Evolutionary conservation across 2,329 filamentous ascomycete genomes (phyloP), one percentile per base, ranked within the genome.

Genomic region (Colletotrichum magnum): DNA sequence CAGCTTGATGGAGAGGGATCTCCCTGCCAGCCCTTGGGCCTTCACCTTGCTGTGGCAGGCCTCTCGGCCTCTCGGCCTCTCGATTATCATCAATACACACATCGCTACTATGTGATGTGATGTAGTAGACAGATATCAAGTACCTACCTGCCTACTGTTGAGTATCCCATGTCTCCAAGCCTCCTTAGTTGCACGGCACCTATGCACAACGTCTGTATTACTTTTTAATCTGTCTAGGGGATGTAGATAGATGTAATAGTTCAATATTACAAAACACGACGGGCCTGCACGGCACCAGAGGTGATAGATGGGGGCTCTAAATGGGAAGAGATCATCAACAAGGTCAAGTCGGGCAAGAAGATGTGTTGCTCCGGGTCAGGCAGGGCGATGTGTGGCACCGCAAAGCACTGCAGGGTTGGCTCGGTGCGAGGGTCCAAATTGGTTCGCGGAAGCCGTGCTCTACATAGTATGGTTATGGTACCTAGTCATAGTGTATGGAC

Each of bases 1-100:
- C 53, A 48, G 53, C 58, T 64, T 53, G 53, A 58, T 28, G 16
- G 52, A 51, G 36, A 45, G 36, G 45, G 47, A 58, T 56, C 39
- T 43, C 36, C 51, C 41, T 50, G 47, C 47, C 21, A 10, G 47
- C n/a, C 47, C 47, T 9, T 50, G 21, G 21, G 47, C 41, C 15
- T 43, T 24, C 21, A 24, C 21, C 21, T 24, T 24, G 21, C 21
- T n/a, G 16, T 13, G n/a, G n/a, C 47, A 50, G 47, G 21, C n/a
- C 47, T 50, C 47, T 24, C 24, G 26, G 21, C 48, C 12, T n/a
- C n/a, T 21, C n/a, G 21, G 24, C 12, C n/a, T 47, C 21, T 18
- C 16, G 15, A n/a, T 15, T 47, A 7, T 47, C 21, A 24, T 24
- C 21, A 24, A 24, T 24, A 24, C 21, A 24, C 21, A 24, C 21